Evolutionary conservation across 2,329 filamentous ascomycete genomes (phyloP), one percentile per base, ranked within the genome.

Genomic region (Exophiala lecanii-corni): DNA sequence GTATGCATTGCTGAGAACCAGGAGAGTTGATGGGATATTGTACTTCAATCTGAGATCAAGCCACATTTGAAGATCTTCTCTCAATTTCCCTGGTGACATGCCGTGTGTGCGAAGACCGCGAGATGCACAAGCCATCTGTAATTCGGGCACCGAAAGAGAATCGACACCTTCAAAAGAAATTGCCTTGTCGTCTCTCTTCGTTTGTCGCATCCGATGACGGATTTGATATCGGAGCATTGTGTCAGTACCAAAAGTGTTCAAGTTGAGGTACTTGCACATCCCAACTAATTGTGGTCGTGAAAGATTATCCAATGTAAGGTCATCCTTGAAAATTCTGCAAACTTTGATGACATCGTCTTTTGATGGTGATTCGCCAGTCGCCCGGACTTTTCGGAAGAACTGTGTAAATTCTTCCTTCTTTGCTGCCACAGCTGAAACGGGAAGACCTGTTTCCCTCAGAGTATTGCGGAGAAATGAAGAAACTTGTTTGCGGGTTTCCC

Each of bases 241-340:
- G 67, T 98, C 92, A 16, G 92, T 97, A 54, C 92, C 92, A 59
- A 97, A 96, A 0, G 89, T 91, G 71, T 91, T 92, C 43, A 98
- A 78, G 68, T 94, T 96, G 83, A 98, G 89, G 73, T 98, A 98
- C 49, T 87, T 84, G 75, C 92, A 97, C 78, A 97, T 98, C 43
- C 86, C 94, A 20, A 98, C 91, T 39, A 98, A 74, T 68, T 98
- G 92, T 12, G 92, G 92, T 51, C 92, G 79, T 13, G 89, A 96
- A 54, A 98, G 72, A 69, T 98, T 98, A 79, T 98, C 92, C 21
- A 98, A 76, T 0, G 92, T 98, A 58, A 98, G 64, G 65, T 98
- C 92, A 62, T 98, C 92, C 66, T 92, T 94, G 79, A 98, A 98
- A 53, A 94, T 85, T 75, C 96, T 94, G 81, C 92, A 97, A 51